Conservation (phyloP, 495 filamentous ascomycete species). For the Glarea lozoyensis region DNA sequence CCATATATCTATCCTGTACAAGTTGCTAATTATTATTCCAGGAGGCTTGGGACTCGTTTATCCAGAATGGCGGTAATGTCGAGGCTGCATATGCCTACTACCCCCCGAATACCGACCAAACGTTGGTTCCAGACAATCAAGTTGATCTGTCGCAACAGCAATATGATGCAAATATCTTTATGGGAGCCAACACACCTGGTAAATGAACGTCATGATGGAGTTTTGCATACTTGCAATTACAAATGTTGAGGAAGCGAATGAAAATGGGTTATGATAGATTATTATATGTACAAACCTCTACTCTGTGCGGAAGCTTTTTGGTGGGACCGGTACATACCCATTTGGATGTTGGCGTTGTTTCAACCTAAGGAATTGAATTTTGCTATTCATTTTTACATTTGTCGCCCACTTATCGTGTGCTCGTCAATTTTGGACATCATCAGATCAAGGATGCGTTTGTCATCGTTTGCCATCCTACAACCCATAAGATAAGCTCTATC, state of each 20-base stretch:
- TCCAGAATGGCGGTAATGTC: slow-evolving; percentile 17
- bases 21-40: slow-evolving; percentile 3
- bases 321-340: background rate
- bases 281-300: too few relatives aligned
- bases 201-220: slow-evolving; percentile 11
- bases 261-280: too few relatives aligned
- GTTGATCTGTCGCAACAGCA: background rate
- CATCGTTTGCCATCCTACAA: too few relatives aligned
- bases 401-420: too few relatives aligned
- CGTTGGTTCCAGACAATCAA: slow-evolving; percentile 6
- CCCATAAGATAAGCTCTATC: too few relatives aligned
- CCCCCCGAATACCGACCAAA: slow-evolving; percentile 9
- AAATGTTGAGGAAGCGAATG: too few relatives aligned
- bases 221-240: slow-evolving; percentile 35
- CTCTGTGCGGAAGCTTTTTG: background rate
- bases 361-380: too few relatives aligned
- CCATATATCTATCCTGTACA: background rate
- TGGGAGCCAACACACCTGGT: slow-evolving; percentile 23
- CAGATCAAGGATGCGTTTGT: too few relatives aligned
- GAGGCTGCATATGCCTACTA: slow-evolving; percentile 20
- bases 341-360: too few relatives aligned
- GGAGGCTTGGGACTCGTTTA: slow-evolving; percentile 24
- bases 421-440: too few relatives aligned
- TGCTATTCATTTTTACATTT: too few relatives aligned
- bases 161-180: slow-evolving; percentile 21